Evolutionary conservation across 31 red algal genomes (phyloP), one percentile per base, ranked within the genome.

Genomic region (Asparagopsis taxiformis): DNA sequence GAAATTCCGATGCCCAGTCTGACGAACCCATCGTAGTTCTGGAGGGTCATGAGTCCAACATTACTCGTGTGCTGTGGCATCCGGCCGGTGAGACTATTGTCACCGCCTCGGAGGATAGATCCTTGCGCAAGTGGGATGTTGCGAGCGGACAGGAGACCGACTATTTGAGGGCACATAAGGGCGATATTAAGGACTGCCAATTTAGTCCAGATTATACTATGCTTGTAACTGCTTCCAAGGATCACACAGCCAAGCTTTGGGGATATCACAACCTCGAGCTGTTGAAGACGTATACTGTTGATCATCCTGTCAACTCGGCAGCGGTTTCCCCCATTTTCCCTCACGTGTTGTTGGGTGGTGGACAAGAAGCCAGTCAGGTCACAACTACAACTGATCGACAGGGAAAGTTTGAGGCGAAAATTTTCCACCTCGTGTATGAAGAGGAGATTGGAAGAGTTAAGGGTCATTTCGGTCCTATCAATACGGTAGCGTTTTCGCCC

Each of bases 381-480:
- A 98, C 94, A 33, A 98, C 94, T 20, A 98, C 94, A 35, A 61
- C 60, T 26, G 88, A 80, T 68, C 44, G 74, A 21, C 75, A 77
- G 58, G 94, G 90, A 31, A 90, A 88, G 43, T 98, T 98, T 52
- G 89, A 89, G 66, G 89, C 88, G 31, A 93, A 75, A 21, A 57
- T 98, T 57, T 92, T 91, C 61, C 94, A 98, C 54, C 57, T 90
- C 3, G 77, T 89, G 1, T 92, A 98, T 49, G 89, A 92, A 67
- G 70, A 85, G 53, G 84, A 93, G 60, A 54, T 98, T 11, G 89
- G 89, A 31, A 58, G 80, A 20, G 88, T 98, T 31, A 75, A 86
- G 51, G 94, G 94, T 51, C 94, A 98, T 65, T 98, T 98, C 68
- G 94, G 94, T 55, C 94, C 94, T 13, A 98, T 98, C 72, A 98